Percentiles rank a stretch among this genome's conserved stretches.
Conservation (phyloP, 352 stramenopile species). For the Globisporangium camurandrum region DNA sequence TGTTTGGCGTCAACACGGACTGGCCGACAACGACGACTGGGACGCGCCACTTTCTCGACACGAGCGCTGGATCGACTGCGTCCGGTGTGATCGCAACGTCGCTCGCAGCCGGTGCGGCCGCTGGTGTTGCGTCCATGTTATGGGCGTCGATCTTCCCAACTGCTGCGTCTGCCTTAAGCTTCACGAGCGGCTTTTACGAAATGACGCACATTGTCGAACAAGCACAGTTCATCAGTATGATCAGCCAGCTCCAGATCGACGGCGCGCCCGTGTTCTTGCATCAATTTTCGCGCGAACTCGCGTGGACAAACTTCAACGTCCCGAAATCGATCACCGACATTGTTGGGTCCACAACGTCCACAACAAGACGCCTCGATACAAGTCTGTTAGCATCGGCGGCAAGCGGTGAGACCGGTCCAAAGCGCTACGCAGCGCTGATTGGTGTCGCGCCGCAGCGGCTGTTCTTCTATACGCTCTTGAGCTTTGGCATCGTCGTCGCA, state of each 20-base stretch:
- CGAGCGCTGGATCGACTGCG: constrained; percentile 44
- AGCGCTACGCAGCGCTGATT: constrained; percentile 61
- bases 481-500: constrained; percentile 48
- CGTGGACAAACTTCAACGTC: constrained; percentile 86
- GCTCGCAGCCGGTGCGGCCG: constrained; percentile 38
- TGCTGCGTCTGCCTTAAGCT: constrained; percentile 51
- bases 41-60: constrained; percentile 67
- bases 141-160: constrained; percentile 64
- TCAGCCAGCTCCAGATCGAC: constrained; percentile 68
- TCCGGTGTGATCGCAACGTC: constrained; percentile 64
- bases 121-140: constrained; percentile 57
- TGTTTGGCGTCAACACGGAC: constrained; percentile 75
- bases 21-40: constrained; percentile 75
- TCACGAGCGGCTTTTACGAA: constrained; percentile 71
- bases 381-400: constrained; percentile 13
- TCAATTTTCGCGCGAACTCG: constrained; percentile 74
- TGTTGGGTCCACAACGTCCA: constrained; percentile 13
- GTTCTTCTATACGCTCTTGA: constrained; percentile 78
- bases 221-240: constrained; percentile 79
- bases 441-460: constrained; percentile 53
- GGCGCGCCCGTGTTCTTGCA: constrained; percentile 71
- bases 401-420: constrained; percentile 46
- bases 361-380: background rate
- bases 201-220: constrained; percentile 85
- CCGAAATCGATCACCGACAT: constrained; percentile 34